phyloP scores from a whole-genome alignment of 148 eudicot species.

The Camellia sinensis region DNA sequence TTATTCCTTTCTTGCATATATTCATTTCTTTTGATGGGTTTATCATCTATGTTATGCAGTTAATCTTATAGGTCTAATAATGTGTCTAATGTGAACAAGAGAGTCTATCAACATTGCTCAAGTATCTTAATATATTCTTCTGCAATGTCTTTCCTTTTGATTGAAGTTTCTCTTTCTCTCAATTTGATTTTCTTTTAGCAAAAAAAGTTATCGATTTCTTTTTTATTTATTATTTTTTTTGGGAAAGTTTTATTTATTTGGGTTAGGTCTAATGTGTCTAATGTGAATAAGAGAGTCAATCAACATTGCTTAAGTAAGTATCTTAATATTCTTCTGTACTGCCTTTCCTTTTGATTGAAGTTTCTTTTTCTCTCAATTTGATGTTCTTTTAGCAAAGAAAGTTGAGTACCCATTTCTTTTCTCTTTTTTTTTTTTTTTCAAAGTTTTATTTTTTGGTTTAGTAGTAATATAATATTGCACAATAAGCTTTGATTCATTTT shows the following conservation, averaged over 20 bases:
- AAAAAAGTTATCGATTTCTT: not conserved
- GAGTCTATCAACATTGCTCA: not conserved
- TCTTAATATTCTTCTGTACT: not conserved
- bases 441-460: not conserved
- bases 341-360: constrained; percentile 21
- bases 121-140: not conserved
- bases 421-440: not conserved
- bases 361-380: not conserved
- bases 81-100: not conserved
- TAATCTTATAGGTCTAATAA: not conserved
- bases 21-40: not conserved
- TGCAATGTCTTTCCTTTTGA: constrained; percentile 7
- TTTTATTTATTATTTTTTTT: not conserved
- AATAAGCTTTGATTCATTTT: constrained; percentile 7
- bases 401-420: not conserved
- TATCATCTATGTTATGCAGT: not conserved
- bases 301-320: not conserved
- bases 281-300: not conserved
- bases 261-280: not conserved
- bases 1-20: constrained; percentile 41
- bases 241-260: not conserved
- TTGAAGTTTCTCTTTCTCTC: constrained; percentile 13
- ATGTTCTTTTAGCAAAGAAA: not conserved
- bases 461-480: not conserved
- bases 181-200: not conserved